A percentile compares a stretch with the other conserved stretches of the same genome.
These are phyloP conservation scores for Naganishia vaughanmartiniae DNA, from an alignment of 768 basidiomycete genomes.

Conservation along the genomic window DNA sequence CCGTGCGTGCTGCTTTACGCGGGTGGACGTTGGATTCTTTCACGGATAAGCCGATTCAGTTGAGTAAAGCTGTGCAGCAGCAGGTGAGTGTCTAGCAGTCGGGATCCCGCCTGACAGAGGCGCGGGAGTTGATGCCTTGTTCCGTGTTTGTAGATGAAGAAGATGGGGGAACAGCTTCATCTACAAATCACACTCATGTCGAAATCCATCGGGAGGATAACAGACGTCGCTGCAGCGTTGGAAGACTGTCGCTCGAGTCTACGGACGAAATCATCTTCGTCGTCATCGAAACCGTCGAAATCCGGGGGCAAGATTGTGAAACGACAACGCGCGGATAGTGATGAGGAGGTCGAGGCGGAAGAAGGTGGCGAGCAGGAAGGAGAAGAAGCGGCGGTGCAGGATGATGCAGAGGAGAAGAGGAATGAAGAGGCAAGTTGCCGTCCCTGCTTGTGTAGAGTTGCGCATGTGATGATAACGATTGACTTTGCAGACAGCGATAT, in stretches of 20 bases:
- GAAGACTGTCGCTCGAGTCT: slow-evolving; percentile 20
- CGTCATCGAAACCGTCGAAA: neutral
- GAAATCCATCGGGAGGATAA: slow-evolving; percentile 9
- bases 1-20: neutral
- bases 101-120: no score
- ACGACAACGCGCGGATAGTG: neutral
- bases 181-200: neutral
- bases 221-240: slow-evolving; percentile 11
- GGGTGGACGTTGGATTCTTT: slow-evolving; percentile 18
- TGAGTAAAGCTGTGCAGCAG: neutral
- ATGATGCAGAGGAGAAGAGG: slow-evolving; percentile 24
- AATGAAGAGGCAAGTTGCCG: slow-evolving; percentile 10
- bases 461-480: neutral
- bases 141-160: neutral
- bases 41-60: slow-evolving; percentile 13
- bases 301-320: neutral
- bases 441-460: neutral
- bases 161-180: slow-evolving; percentile 15
- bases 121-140: no score
- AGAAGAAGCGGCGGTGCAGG: neutral
- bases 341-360: slow-evolving; percentile 31
- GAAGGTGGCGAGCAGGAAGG: slow-evolving; percentile 2
- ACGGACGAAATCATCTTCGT: neutral
- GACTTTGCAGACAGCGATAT: neutral
- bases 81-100: slow-evolving; percentile 15